phyloP scores from a whole-genome alignment of 768 basidiomycete genomes.

The Suillus clintonianus region DNA sequence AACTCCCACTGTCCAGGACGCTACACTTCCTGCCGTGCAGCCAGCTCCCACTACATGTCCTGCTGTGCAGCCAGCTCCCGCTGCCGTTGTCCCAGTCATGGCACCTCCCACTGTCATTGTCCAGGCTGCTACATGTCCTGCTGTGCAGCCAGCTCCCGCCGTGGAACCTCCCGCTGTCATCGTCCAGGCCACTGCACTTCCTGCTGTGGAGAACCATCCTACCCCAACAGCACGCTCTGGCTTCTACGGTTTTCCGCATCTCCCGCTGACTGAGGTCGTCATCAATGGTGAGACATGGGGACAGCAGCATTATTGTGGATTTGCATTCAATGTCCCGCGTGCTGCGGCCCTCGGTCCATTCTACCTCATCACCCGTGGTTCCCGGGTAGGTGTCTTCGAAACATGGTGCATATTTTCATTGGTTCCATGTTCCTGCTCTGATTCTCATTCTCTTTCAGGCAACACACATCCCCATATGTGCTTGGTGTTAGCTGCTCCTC shows the following conservation, averaged over 20 bases:
- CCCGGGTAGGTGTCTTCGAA: slow-evolving; percentile 39
- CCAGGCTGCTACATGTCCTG: no score
- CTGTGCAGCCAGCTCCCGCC: no score
- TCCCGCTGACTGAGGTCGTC: neutral
- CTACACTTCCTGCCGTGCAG: no score
- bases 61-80: no score
- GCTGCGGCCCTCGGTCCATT: slow-evolving; percentile 16
- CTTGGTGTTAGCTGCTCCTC: neutral
- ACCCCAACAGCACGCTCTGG: neutral
- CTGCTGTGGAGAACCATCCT: neutral
- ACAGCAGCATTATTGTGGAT: neutral
- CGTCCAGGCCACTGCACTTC: neutral
- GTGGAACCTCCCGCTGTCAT: no score
- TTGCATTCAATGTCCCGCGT: neutral
- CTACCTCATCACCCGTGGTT: slow-evolving; percentile 45
- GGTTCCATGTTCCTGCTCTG: neutral
- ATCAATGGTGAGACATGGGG: neutral
- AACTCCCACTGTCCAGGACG: no score
- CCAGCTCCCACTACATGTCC: no score
- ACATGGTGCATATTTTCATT: slow-evolving; percentile 34
- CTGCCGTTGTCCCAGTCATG: no score
- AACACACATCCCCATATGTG: neutral
- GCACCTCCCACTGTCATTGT: no score
- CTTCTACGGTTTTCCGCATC: neutral
- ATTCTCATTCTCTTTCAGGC: neutral